Conservation (phyloP, 2,329 filamentous ascomycete genomes). For the Cryphonectria naterciae region DNA sequence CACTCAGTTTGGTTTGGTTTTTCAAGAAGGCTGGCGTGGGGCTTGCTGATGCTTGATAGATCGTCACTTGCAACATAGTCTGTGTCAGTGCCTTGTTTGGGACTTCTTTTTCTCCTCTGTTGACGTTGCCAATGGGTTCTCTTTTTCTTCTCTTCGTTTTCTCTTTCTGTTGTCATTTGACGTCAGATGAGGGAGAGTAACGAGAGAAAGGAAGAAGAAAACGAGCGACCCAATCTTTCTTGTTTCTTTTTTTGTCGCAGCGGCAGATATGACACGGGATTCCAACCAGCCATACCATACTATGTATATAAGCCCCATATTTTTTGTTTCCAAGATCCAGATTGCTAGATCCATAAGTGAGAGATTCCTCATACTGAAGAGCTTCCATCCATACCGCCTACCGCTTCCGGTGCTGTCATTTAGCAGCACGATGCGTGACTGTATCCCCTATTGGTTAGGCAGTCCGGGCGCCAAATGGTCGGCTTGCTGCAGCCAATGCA, state of each 20-base stretch:
- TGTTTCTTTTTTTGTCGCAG: conserved; percentile 1
- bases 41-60: background rate
- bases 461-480: background rate
- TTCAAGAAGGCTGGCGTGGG: background rate
- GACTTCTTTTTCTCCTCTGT: background rate
- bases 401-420: background rate
- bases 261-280: background rate
- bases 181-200: background rate
- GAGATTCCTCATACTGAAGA: background rate
- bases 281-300: background rate
- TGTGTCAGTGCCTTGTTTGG: background rate
- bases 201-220: background rate
- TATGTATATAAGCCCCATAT: background rate
- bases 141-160: background rate
- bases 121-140: background rate
- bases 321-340: background rate
- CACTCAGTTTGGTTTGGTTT: background rate
- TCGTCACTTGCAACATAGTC: background rate
- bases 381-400: background rate
- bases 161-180: background rate
- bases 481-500: background rate
- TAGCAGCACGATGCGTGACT: background rate
- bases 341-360: background rate
- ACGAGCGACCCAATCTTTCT: background rate
- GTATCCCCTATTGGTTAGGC: background rate